Evolutionary conservation across 495 filamentous ascomycete genomes (phyloP).

Genomic region (Amniculicola lignicola): DNA sequence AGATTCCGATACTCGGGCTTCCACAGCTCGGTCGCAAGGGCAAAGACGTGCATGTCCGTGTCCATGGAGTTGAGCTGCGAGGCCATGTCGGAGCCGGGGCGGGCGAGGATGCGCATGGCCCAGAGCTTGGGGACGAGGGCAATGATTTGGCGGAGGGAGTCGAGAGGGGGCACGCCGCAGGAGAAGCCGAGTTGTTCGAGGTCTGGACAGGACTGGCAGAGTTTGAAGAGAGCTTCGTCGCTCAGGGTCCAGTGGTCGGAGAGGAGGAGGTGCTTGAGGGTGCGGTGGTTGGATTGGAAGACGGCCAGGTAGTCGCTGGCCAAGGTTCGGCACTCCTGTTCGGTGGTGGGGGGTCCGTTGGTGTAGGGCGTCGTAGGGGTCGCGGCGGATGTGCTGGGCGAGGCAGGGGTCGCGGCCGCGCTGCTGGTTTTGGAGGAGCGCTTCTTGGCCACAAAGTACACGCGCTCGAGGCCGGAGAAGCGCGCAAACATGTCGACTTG

Average conservation of each 20-base stretch:
- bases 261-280: conserved; percentile 55
- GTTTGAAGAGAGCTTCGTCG: conserved; percentile 47
- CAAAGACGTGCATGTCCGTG: conserved; percentile 32
- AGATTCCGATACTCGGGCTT: conserved; percentile 31
- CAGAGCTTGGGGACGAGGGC: conserved; percentile 36
- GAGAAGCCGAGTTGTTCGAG: conserved; percentile 53
- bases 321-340: conserved; percentile 23
- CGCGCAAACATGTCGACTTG: conserved; percentile 18
- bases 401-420: conserved; percentile 19
- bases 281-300: conserved; percentile 45
- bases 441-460: conserved; percentile 35
- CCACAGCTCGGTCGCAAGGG: conserved; percentile 29
- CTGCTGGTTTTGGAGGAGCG: conserved; percentile 14
- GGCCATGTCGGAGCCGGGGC: conserved; percentile 21
- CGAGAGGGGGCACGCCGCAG: conserved; percentile 13
- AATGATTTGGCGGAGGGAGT: conserved; percentile 32
- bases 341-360: conserved; percentile 10
- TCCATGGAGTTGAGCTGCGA: conserved; percentile 30
- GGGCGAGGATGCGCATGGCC: conserved; percentile 37
- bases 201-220: conserved; percentile 56
- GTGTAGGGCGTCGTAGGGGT: conserved; percentile 14
- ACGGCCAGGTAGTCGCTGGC: conserved; percentile 38
- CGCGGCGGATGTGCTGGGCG: conserved; percentile 1
- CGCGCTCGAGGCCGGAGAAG: conserved; percentile 29
- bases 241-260: conserved; percentile 56